Percentiles rank a stretch among this genome's conserved stretches.
Evolutionary conservation across 2,329 filamentous ascomycete genomes (phyloP).

Genomic region (Helotiales sp.): DNA sequence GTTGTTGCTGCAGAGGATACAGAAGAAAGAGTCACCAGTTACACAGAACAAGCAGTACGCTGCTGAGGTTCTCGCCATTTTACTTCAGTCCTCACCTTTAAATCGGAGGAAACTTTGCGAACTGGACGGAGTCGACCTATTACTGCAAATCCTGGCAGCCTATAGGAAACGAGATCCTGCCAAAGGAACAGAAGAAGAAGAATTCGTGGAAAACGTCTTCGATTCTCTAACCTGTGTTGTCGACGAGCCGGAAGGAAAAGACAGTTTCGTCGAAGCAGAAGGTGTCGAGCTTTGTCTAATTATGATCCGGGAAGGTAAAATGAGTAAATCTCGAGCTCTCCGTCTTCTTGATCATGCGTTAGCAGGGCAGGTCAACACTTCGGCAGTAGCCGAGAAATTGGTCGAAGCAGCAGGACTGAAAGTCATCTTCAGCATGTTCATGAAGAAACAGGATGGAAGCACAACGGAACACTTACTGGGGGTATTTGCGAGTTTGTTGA

Average conservation of each 20-base stretch:
- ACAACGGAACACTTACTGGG: constrained; percentile 79
- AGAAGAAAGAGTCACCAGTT: constrained; percentile 65
- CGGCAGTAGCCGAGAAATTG: constrained; percentile 68
- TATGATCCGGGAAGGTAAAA: constrained; percentile 87
- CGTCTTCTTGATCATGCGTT: constrained; percentile 83
- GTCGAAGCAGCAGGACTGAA: constrained; percentile 86
- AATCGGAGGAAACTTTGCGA: constrained; percentile 64
- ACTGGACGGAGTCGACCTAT: constrained; percentile 71
- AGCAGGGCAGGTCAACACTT: constrained; percentile 53
- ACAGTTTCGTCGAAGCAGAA: constrained; percentile 83
- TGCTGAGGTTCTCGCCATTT: constrained; percentile 85
- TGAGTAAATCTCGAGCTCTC: constrained; percentile 75
- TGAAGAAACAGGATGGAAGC: constrained; percentile 72
- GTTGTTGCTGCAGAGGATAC: constrained; percentile 78
- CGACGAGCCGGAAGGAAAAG: constrained; percentile 73
- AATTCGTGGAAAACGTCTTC: constrained; percentile 93
- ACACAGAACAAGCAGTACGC: constrained; percentile 95
- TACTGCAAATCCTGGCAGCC: constrained; percentile 79
- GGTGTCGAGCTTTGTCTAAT: constrained; percentile 89
- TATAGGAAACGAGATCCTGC: constrained; percentile 86
- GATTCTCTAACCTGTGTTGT: constrained; percentile 80
- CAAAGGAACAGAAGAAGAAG: constrained; percentile 85
- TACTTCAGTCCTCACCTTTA: constrained; percentile 71
- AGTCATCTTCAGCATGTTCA: constrained; percentile 81
- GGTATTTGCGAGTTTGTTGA: constrained; percentile 80